Conservation (phyloP, 2,329 filamentous ascomycete species). For the Aspergillus latus region DNA sequence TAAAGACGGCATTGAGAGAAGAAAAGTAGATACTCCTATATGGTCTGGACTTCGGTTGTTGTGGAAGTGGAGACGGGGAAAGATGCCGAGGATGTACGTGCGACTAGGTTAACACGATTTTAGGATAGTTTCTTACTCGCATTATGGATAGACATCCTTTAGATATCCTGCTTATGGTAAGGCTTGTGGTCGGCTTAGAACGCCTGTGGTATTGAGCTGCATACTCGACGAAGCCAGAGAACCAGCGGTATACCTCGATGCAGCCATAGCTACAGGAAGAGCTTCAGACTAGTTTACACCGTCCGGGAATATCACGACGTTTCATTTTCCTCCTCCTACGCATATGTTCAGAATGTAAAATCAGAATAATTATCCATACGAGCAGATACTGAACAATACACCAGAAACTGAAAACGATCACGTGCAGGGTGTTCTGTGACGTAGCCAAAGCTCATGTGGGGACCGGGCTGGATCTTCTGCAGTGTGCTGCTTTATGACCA, state of each 20-base stretch:
- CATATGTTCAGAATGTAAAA: neutral
- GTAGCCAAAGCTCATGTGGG: slow-evolving; percentile 3
- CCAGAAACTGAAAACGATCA: neutral
- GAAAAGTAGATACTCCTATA: neutral
- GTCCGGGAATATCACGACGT: too few species aligned
- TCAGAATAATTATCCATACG: neutral
- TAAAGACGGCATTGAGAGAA: neutral
- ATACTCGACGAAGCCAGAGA: too few species aligned
- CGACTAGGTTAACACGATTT: neutral
- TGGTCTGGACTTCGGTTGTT: slow-evolving; percentile 5
- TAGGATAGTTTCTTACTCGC: neutral
- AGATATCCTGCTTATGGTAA: too few species aligned
- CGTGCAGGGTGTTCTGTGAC: neutral
- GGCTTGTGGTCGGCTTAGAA: too few species aligned
- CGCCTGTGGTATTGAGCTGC: too few species aligned
- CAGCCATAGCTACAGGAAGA: too few species aligned
- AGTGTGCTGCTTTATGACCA: neutral
- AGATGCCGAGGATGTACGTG: slow-evolving; percentile 15
- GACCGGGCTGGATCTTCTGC: neutral
- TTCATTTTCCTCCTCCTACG: too few species aligned
- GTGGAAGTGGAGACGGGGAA: slow-evolving; percentile 7
- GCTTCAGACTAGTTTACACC: too few species aligned
- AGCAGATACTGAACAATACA: too few species aligned
- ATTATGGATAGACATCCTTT: neutral
- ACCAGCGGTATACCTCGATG: too few species aligned